Evolutionary conservation across 2,329 filamentous ascomycete genomes (phyloP).

Genomic region (Hypoxylon sp.): DNA sequence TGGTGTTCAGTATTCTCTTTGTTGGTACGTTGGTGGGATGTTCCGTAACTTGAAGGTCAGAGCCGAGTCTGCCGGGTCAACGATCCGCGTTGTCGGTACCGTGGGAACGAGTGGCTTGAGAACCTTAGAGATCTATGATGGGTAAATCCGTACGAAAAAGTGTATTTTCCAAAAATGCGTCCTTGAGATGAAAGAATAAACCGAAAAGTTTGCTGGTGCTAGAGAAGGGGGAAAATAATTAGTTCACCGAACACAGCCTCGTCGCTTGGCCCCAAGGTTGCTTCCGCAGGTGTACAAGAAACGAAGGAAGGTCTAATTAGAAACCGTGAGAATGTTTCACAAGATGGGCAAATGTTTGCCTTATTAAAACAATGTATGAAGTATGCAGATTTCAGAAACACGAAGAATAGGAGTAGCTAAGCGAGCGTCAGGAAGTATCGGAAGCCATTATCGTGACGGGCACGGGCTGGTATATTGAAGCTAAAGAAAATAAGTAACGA

Average conservation of each 20-base stretch:
- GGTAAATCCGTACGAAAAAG: conserved; percentile 1
- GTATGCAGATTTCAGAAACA: conserved; percentile 2
- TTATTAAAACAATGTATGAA: conserved; percentile 6
- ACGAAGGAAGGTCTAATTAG: conserved; percentile 14
- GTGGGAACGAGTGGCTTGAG: neutral
- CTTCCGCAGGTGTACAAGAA: conserved; percentile 10
- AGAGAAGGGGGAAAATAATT: conserved; percentile 17
- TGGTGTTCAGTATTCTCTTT: conserved; percentile 5
- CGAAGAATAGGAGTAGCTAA: neutral
- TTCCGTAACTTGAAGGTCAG: neutral
- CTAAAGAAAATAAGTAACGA: conserved; percentile 5
- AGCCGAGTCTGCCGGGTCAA: conserved; percentile 1
- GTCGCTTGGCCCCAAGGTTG: conserved; percentile 6
- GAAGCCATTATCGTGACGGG: conserved; percentile 7
- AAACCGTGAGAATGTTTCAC: conserved; percentile 6
- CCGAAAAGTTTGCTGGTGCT: conserved; percentile 29
- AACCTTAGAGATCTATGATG: neutral
- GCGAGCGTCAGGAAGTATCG: neutral
- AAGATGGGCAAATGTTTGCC: conserved; percentile 12
- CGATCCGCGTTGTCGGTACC: neutral
- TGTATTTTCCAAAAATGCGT: conserved; percentile 1
- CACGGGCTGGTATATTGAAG: neutral
- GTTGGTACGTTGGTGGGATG: neutral
- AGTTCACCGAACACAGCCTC: conserved; percentile 38
- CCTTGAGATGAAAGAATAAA: conserved; percentile 2